phyloP scores from a whole-genome alignment of 441 rosid genomes.

The Adansonia madagascariensis region DNA sequence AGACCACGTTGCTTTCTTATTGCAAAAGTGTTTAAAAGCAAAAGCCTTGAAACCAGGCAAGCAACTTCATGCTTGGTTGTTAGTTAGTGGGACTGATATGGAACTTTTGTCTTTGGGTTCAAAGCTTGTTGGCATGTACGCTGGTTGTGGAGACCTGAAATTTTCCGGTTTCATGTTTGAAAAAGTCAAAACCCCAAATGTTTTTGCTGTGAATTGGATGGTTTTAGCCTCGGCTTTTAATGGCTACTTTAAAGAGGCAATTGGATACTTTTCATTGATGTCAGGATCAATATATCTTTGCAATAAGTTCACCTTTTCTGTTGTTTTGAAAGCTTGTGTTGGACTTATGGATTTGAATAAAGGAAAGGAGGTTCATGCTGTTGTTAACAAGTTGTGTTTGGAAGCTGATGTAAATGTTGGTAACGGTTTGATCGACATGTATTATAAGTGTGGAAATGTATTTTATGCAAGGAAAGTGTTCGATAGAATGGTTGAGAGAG shows the following conservation, averaged over 20 bases:
- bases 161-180: conserved; percentile 38
- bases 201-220: conserved; percentile 57
- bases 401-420: conserved; percentile 36
- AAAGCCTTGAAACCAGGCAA: conserved; percentile 40
- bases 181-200: conserved; percentile 37
- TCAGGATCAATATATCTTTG: conserved; percentile 30
- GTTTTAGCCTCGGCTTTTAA: conserved; percentile 42
- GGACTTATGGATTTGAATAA: conserved; percentile 47
- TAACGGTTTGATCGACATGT: conserved; percentile 45
- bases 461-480: conserved; percentile 42
- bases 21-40: conserved; percentile 43
- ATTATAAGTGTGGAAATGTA: conserved; percentile 32
- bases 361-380: conserved; percentile 46
- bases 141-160: conserved; percentile 42
- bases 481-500: conserved; percentile 41
- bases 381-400: conserved; percentile 35
- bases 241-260: conserved; percentile 41
- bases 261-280: conserved; percentile 43
- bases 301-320: conserved; percentile 45
- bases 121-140: conserved; percentile 50
- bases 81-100: conserved; percentile 31
- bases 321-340: conserved; percentile 49
- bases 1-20: conserved; percentile 28
- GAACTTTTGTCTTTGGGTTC: conserved; percentile 32
- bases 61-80: conserved; percentile 45